Conservation (phyloP, 31 red algal species). For the Asparagopsis taxiformis region DNA sequence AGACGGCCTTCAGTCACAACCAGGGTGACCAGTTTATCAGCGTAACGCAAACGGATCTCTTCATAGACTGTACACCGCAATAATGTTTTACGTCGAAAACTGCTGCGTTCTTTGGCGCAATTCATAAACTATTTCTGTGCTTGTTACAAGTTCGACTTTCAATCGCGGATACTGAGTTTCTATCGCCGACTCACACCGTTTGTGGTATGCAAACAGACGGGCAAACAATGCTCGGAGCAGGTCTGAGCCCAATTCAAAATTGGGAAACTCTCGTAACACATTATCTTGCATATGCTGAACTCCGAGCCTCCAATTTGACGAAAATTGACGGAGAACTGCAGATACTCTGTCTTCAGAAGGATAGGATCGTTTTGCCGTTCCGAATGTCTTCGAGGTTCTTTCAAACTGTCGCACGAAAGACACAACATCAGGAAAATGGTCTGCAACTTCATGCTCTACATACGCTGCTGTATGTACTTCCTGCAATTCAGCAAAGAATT, state of each 20-base stretch:
- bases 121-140: slow-evolving; percentile 67
- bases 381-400: slow-evolving; percentile 7
- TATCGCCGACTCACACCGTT: slow-evolving; percentile 58
- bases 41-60: too few species aligned
- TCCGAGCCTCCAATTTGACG: slow-evolving; percentile 74
- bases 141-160: slow-evolving; percentile 56
- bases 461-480: slow-evolving; percentile 66
- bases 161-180: slow-evolving; percentile 38
- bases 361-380: neutral
- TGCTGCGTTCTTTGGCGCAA: slow-evolving; percentile 47
- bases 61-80: too few species aligned
- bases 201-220: slow-evolving; percentile 55
- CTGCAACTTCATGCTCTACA: slow-evolving; percentile 85
- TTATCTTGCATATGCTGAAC: slow-evolving; percentile 87
- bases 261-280: slow-evolving; percentile 81
- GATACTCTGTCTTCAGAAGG: slow-evolving; percentile 33
- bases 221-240: slow-evolving; percentile 57
- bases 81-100: slow-evolving; percentile 14
- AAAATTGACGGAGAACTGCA: slow-evolving; percentile 80
- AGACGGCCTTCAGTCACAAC: too few species aligned
- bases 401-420: slow-evolving; percentile 73
- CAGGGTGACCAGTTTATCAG: too few species aligned
- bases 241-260: slow-evolving; percentile 70
- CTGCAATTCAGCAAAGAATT: slow-evolving; percentile 69
- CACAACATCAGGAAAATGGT: slow-evolving; percentile 88